These are phyloP conservation scores for Lentinula guzmanii DNA, from an alignment of 768 basidiomycete species.

Conservation along the genomic window DNA sequence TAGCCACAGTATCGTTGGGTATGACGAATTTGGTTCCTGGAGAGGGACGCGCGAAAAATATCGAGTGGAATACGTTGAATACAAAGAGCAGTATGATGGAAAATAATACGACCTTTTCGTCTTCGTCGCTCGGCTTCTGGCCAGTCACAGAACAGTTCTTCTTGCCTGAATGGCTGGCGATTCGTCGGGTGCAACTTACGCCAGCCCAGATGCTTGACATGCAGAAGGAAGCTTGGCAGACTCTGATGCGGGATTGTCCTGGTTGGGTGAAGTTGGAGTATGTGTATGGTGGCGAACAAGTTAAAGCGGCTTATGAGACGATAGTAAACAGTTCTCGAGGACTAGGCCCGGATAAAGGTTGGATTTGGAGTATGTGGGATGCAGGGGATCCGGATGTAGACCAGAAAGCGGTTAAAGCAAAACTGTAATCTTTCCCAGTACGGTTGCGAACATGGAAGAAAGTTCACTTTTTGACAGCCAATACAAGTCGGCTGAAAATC, in stretches of 20 bases:
- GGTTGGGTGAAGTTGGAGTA: slow-evolving; percentile 51
- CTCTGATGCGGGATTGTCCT: slow-evolving; percentile 48
- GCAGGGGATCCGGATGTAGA: slow-evolving; percentile 10
- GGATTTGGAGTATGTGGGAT: slow-evolving; percentile 66
- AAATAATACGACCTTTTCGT: not conserved
- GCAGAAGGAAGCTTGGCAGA: slow-evolving; percentile 55
- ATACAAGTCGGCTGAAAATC: not conserved
- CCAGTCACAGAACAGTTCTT: slow-evolving; percentile 50
- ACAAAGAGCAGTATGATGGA: slow-evolving; percentile 18
- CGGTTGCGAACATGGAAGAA: not conserved
- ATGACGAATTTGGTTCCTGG: slow-evolving; percentile 51
- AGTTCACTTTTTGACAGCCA: not conserved
- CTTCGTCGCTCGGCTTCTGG: slow-evolving; percentile 18
- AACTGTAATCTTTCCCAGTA: not conserved
- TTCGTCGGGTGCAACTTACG: slow-evolving; percentile 43
- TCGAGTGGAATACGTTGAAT: slow-evolving; percentile 32
- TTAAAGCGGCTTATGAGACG: slow-evolving; percentile 42
- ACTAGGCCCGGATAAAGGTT: slow-evolving; percentile 48
- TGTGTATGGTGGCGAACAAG: slow-evolving; percentile 38
- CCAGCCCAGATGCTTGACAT: slow-evolving; percentile 38
- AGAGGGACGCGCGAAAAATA: slow-evolving; percentile 18
- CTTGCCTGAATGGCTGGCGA: slow-evolving; percentile 63
- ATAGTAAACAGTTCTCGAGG: slow-evolving; percentile 31
- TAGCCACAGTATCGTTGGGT: slow-evolving; percentile 43
- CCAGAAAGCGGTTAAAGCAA: not conserved